A percentile compares a stretch with the other conserved stretches of the same genome.
These are phyloP conservation scores for Beauveria caledonica DNA, from an alignment of 2,329 filamentous ascomycete genomes.

Conservation along the genomic window DNA sequence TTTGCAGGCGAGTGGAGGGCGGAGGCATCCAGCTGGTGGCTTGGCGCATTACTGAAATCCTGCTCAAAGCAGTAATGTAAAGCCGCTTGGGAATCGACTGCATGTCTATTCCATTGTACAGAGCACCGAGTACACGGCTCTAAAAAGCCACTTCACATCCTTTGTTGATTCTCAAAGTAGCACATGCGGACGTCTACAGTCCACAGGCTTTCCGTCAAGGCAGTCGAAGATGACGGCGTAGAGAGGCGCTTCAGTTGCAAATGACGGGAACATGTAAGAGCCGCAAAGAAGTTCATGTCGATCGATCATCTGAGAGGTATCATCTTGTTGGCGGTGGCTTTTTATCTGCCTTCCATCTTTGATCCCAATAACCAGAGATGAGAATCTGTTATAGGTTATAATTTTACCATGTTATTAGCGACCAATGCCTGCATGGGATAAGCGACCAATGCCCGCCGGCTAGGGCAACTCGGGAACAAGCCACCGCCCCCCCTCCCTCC, in stretches of 20 bases:
- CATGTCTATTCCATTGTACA: background rate
- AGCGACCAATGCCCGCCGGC: background rate
- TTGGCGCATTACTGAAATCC: background rate
- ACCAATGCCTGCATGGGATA: background rate
- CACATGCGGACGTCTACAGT: background rate
- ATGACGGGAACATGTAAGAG: no score
- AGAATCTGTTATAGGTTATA: no score
- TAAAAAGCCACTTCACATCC: no score
- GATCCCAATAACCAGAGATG: no score
- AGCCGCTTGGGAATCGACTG: background rate
- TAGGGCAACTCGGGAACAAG: background rate
- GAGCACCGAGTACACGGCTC: background rate
- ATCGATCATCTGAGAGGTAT: no score
- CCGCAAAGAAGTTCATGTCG: no score
- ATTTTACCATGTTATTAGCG: no score
- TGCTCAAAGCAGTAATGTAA: conserved; percentile 1
- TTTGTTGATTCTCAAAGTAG: background rate
- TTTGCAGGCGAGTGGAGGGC: conserved; percentile 2
- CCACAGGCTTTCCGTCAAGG: background rate
- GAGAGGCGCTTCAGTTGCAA: background rate
- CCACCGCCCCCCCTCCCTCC: conserved; percentile 3
- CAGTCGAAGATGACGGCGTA: background rate
- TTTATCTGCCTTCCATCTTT: no score
- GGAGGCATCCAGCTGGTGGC: background rate
- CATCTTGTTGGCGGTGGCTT: no score